These are phyloP conservation scores for Corchorus capsularis DNA, from an alignment of 345 rosid species.

Conservation along the genomic window DNA sequence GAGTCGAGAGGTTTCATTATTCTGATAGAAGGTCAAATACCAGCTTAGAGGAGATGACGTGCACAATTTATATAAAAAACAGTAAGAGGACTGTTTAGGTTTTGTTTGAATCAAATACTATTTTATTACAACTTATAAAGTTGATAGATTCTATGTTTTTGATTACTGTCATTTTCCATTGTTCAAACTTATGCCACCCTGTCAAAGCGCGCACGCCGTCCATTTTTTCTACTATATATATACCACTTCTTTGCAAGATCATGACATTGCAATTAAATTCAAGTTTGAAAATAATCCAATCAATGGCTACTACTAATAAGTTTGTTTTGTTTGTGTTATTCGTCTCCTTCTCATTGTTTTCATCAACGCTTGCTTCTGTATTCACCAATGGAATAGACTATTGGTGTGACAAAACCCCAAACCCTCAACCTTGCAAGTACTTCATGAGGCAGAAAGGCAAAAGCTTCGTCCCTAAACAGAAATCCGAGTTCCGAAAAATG, in stretches of 20 bases:
- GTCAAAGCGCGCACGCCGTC: neutral
- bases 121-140: neutral
- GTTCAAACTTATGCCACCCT: constrained; percentile 16
- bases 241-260: neutral
- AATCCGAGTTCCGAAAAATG: constrained; percentile 52
- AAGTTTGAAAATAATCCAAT: neutral
- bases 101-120: constrained; percentile 5
- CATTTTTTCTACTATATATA: constrained; percentile 1
- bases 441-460: constrained; percentile 36
- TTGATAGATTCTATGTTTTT: neutral
- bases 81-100: neutral
- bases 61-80: neutral
- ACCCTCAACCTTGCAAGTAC: constrained; percentile 67
- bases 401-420: constrained; percentile 78
- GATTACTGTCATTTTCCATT: neutral
- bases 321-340: constrained; percentile 8
- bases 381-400: constrained; percentile 36
- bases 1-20: neutral
- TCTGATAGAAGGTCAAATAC: neutral
- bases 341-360: constrained; percentile 20
- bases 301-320: constrained; percentile 28
- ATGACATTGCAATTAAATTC: neutral
- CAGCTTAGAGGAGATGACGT: neutral
- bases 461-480: constrained; percentile 32
- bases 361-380: constrained; percentile 20